A percentile compares a stretch with the other conserved stretches of the same genome.
These are phyloP conservation scores for Harringtonia aguacate DNA, from an alignment of 2,329 filamentous ascomycete genomes.

Conservation along the genomic window DNA sequence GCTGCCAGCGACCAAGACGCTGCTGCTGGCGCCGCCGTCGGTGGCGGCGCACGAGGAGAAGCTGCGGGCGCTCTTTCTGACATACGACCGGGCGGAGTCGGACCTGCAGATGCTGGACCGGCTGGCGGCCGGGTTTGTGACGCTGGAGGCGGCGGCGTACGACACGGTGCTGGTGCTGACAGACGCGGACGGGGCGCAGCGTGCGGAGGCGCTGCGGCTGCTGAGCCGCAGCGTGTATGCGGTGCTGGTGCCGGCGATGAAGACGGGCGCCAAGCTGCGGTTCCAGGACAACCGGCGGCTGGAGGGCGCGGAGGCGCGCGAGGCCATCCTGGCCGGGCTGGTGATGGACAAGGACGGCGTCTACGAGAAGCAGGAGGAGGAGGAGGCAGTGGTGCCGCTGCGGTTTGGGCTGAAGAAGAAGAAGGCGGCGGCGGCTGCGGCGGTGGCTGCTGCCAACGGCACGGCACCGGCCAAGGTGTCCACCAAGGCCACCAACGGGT, in stretches of 20 bases:
- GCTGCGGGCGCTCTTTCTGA: slow-evolving; percentile 58
- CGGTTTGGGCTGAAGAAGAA: slow-evolving; percentile 54
- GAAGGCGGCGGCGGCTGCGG: slow-evolving; percentile 4
- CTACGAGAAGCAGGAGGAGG: slow-evolving; percentile 63
- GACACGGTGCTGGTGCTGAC: slow-evolving; percentile 76
- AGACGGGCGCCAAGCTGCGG: slow-evolving; percentile 54
- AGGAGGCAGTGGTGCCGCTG: slow-evolving; percentile 47
- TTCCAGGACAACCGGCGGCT: slow-evolving; percentile 55
- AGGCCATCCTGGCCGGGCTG: slow-evolving; percentile 77
- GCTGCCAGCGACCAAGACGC: slow-evolving; percentile 3
- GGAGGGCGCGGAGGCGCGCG: slow-evolving; percentile 45
- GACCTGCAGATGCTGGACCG: slow-evolving; percentile 98
- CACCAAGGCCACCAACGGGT: background rate
- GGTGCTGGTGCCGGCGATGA: slow-evolving; percentile 59
- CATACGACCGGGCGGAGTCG: slow-evolving; percentile 63
- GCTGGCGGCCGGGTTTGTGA: slow-evolving; percentile 68
- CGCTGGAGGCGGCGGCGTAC: slow-evolving; percentile 68
- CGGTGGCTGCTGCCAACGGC: background rate
- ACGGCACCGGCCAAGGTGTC: too few species aligned
- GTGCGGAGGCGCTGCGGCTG: slow-evolving; percentile 50
- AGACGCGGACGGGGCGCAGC: slow-evolving; percentile 54
- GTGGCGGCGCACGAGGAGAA: slow-evolving; percentile 76
- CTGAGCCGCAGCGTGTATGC: slow-evolving; percentile 56
- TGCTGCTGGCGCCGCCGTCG: slow-evolving; percentile 69
- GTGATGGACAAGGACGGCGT: slow-evolving; percentile 51